Percentiles rank a stretch among this genome's conserved stretches.
Evolutionary conservation across 129 eudicot genomes (phyloP).

Genomic region (carrot (Daucus carota)): DNA sequence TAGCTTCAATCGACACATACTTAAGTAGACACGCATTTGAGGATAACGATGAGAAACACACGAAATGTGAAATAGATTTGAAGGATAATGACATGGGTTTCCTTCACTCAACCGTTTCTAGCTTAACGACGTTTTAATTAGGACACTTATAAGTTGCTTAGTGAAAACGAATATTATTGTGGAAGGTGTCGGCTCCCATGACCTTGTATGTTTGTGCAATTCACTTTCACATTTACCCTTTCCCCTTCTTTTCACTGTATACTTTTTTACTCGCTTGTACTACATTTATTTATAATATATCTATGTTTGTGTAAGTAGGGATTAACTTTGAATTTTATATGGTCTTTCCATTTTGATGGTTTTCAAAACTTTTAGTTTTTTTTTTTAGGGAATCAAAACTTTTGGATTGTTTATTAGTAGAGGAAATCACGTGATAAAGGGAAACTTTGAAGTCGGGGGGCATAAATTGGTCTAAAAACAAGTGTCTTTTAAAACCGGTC

Average conservation of each 20-base stretch:
- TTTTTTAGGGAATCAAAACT: too few species aligned
- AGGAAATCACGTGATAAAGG: slow-evolving; percentile 40
- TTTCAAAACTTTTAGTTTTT: too few species aligned
- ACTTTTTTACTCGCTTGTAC: neutral
- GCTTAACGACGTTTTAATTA: neutral
- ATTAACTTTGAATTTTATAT: neutral
- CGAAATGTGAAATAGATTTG: neutral
- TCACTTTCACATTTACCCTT: neutral
- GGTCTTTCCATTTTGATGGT: neutral
- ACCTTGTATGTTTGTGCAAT: too few species aligned
- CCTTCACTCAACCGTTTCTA: slow-evolving; percentile 19
- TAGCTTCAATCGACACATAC: neutral
- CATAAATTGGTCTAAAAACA: neutral
- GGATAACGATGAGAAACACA: neutral
- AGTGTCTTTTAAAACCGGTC: neutral
- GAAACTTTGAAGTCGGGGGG: neutral
- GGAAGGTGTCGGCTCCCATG: slow-evolving; percentile 7
- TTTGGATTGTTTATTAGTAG: neutral
- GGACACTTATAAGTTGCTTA: slow-evolving; percentile 13
- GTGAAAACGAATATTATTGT: slow-evolving; percentile 13
- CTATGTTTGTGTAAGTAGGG: neutral
- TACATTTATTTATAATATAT: neutral
- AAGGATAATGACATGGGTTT: neutral
- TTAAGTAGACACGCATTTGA: neutral
- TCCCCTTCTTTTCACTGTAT: neutral